Evolutionary conservation across 345 rosid genomes (phyloP).

Genomic region (Citropsis articulata): DNA sequence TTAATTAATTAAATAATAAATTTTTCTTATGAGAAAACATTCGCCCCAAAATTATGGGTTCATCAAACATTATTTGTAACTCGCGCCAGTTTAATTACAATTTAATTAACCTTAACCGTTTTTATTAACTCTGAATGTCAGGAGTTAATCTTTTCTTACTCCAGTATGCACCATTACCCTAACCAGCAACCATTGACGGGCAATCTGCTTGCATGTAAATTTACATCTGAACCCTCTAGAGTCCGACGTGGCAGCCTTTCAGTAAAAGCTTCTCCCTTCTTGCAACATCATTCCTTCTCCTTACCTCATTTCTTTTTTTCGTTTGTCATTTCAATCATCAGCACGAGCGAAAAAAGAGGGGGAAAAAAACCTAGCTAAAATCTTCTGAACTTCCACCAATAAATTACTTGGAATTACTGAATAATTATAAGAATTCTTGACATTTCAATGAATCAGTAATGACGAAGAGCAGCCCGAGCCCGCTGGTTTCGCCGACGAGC

Average conservation of each 20-base stretch:
- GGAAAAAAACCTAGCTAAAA: not conserved
- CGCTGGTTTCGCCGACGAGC: slow-evolving; percentile 34
- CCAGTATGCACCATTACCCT: too few species aligned
- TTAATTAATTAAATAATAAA: too few species aligned
- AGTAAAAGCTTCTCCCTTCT: not conserved
- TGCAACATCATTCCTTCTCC: not conserved
- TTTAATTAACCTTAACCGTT: not conserved
- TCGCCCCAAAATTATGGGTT: too few species aligned
- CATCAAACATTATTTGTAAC: too few species aligned
- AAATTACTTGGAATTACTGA: not conserved
- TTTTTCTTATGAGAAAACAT: too few species aligned
- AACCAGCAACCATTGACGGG: too few species aligned
- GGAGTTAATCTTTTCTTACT: not conserved
- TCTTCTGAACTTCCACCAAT: not conserved
- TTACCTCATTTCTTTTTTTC: too few species aligned
- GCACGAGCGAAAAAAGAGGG: too few species aligned
- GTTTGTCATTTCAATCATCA: too few species aligned
- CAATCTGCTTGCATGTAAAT: not conserved
- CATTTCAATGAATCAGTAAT: slow-evolving; percentile 6
- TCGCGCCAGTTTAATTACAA: not conserved
- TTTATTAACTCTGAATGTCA: not conserved
- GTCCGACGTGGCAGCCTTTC: not conserved
- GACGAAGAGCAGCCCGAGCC: slow-evolving; percentile 6
- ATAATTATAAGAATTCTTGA: not conserved
- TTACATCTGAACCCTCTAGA: slow-evolving; percentile 3